Evolutionary conservation across 2,329 filamentous ascomycete genomes (phyloP).

Genomic region (Diaporthe sp.): DNA sequence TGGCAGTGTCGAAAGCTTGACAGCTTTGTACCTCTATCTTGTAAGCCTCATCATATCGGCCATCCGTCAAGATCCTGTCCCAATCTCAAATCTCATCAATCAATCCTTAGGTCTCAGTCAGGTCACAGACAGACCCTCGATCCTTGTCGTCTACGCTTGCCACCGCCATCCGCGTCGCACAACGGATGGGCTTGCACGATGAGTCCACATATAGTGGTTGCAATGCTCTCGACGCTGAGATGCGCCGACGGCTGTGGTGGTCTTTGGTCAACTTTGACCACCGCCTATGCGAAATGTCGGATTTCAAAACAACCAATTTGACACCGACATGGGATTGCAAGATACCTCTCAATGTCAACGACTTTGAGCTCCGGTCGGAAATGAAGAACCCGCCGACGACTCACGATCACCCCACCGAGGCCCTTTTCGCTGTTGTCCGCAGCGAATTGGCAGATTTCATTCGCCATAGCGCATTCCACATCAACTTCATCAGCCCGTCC

Average conservation of each 20-base stretch:
- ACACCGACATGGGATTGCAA: slow-evolving; percentile 58
- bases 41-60: slow-evolving; percentile 51
- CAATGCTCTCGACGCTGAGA: slow-evolving; percentile 66
- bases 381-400: slow-evolving; percentile 52
- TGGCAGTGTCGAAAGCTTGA: slow-evolving; percentile 65
- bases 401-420: slow-evolving; percentile 55
- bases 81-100: background rate
- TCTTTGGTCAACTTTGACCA: slow-evolving; percentile 69
- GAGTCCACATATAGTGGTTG: slow-evolving; percentile 55
- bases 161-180: slow-evolving; percentile 69
- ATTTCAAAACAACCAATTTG: slow-evolving; percentile 51
- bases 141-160: slow-evolving; percentile 67
- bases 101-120: slow-evolving; percentile 60
- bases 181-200: slow-evolving; percentile 68
- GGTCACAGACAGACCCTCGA: slow-evolving; percentile 59
- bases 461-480: slow-evolving; percentile 52
- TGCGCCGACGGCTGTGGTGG: slow-evolving; percentile 75
- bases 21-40: slow-evolving; percentile 70
- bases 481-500: slow-evolving; percentile 53
- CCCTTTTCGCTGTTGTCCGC: slow-evolving; percentile 58
- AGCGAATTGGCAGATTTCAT: slow-evolving; percentile 56
- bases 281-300: slow-evolving; percentile 67
- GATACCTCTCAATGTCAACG: slow-evolving; percentile 60
- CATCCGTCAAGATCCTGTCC: too few relatives aligned
- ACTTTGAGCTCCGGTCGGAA: slow-evolving; percentile 60